A percentile compares a stretch with the other conserved stretches of the same genome.
These are phyloP conservation scores for Balansia obtecta DNA, from an alignment of 2,329 filamentous ascomycete species.

Conservation along the genomic window DNA sequence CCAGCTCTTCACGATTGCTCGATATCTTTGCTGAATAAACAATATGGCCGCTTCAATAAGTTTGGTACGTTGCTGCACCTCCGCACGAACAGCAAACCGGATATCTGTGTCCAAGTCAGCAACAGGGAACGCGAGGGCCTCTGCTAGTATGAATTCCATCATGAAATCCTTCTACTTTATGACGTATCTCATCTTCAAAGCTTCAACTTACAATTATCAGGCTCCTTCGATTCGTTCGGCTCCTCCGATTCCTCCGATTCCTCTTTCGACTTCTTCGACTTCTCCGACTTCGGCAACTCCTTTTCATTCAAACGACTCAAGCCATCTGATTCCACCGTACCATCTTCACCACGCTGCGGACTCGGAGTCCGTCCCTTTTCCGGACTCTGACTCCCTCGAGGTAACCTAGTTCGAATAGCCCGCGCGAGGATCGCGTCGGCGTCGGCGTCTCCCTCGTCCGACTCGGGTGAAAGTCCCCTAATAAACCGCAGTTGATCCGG, in stretches of 20 bases:
- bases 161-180: too few relatives aligned
- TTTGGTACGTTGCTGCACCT: constrained; percentile 77
- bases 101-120: constrained; percentile 49
- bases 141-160: too few relatives aligned
- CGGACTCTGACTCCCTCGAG: constrained; percentile 42
- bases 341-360: constrained; percentile 31
- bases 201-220: constrained; percentile 37
- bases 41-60: constrained; percentile 64
- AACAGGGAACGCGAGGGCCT: too few relatives aligned
- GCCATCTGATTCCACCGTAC: constrained; percentile 24
- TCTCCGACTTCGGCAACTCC: constrained; percentile 13
- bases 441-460: constrained; percentile 17
- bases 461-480: constrained; percentile 12
- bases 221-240: constrained; percentile 14
- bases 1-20: constrained; percentile 55
- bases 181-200: too few relatives aligned
- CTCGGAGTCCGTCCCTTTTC: constrained; percentile 35
- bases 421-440: constrained; percentile 32
- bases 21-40: constrained; percentile 48
- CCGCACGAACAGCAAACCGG: constrained; percentile 74
- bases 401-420: constrained; percentile 42
- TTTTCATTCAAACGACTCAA: constrained; percentile 14
- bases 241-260: too few relatives aligned
- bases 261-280: too few relatives aligned
- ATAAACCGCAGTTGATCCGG: constrained; percentile 1